Evolutionary conservation across 305 asterid genomes (phyloP).

Genomic region (Fraxinus ornus): DNA sequence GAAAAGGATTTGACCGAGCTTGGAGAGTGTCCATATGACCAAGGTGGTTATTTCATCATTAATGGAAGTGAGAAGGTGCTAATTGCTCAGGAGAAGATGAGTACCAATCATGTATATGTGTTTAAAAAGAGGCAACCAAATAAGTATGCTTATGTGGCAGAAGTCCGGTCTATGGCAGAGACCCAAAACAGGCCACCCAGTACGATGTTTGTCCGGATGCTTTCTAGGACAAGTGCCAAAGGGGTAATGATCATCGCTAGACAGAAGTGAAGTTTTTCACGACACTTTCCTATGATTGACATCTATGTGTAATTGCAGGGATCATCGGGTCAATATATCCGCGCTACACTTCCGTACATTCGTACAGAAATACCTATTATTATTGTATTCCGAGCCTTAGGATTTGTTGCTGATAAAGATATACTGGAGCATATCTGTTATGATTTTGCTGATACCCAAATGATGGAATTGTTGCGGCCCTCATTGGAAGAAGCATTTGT

Average conservation of each 20-base stretch:
- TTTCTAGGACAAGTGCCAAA: conserved; percentile 91
- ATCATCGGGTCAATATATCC: conserved; percentile 93
- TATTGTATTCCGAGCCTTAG: conserved; percentile 89
- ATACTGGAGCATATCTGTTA: conserved; percentile 94
- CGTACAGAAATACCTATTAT: conserved; percentile 96
- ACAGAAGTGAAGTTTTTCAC: background rate
- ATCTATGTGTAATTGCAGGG: conserved; percentile 58
- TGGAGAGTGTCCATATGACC: conserved; percentile 97
- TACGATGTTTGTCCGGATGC: conserved; percentile 97
- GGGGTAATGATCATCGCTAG: conserved; percentile 59
- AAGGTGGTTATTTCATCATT: conserved; percentile 93
- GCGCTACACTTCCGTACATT: conserved; percentile 96
- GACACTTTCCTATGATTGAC: conserved; percentile 6
- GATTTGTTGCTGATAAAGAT: conserved; percentile 97
- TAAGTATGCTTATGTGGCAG: conserved; percentile 93
- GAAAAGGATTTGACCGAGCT: conserved; percentile 98
- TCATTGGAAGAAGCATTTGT: conserved; percentile 99
- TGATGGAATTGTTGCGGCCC: conserved; percentile 97
- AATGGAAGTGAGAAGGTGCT: conserved; percentile 98
- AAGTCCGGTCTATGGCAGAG: conserved; percentile 98
- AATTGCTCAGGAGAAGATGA: conserved; percentile 99
- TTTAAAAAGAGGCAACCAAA: conserved; percentile 97
- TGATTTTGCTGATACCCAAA: conserved; percentile 82
- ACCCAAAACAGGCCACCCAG: conserved; percentile 94
- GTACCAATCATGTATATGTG: conserved; percentile 96